These are phyloP conservation scores for Mucor velutinosus DNA, from an alignment of 371 early-diverging fungal genomes.

Conservation along the genomic window DNA sequence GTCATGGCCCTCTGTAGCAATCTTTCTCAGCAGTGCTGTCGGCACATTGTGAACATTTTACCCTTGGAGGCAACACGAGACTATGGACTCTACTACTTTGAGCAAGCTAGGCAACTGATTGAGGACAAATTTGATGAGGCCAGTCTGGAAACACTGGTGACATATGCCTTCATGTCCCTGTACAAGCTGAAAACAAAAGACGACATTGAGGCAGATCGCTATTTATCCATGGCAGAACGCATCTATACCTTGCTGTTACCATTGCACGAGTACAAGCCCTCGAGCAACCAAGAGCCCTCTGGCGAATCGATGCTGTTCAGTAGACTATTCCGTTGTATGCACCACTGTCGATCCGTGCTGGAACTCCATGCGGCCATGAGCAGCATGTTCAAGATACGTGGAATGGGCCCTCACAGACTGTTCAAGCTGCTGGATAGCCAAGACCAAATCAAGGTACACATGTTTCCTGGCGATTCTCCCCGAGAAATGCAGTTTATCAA, in stretches of 20 bases:
- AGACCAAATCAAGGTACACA: neutral
- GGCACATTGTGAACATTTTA: slow-evolving; percentile 20
- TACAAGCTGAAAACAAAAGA: slow-evolving; percentile 25
- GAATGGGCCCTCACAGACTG: neutral
- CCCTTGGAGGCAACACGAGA: slow-evolving; percentile 12
- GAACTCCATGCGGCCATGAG: neutral
- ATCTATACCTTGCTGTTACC: slow-evolving; percentile 24
- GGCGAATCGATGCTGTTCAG: slow-evolving; percentile 9
- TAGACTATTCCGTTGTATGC: slow-evolving; percentile 8
- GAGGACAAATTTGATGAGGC: slow-evolving; percentile 41
- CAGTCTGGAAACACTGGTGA: slow-evolving; percentile 27
- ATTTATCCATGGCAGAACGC: slow-evolving; percentile 31
- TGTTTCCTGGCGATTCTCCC: slow-evolving; percentile 18
- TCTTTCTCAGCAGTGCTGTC: slow-evolving; percentile 28
- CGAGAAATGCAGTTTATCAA: slow-evolving; percentile 21
- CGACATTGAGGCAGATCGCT: slow-evolving; percentile 13
- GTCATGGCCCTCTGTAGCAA: slow-evolving; percentile 36
- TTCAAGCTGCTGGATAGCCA: slow-evolving; percentile 2
- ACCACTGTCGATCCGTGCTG: neutral
- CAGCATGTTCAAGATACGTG: neutral
- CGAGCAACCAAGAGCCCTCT: neutral
- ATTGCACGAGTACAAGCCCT: neutral
- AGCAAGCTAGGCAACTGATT: slow-evolving; percentile 30
- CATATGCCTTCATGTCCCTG: slow-evolving; percentile 26
- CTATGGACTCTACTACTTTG: slow-evolving; percentile 34